These are phyloP conservation scores for Trametes maxima DNA, from an alignment of 768 basidiomycete species.

Conservation along the genomic window DNA sequence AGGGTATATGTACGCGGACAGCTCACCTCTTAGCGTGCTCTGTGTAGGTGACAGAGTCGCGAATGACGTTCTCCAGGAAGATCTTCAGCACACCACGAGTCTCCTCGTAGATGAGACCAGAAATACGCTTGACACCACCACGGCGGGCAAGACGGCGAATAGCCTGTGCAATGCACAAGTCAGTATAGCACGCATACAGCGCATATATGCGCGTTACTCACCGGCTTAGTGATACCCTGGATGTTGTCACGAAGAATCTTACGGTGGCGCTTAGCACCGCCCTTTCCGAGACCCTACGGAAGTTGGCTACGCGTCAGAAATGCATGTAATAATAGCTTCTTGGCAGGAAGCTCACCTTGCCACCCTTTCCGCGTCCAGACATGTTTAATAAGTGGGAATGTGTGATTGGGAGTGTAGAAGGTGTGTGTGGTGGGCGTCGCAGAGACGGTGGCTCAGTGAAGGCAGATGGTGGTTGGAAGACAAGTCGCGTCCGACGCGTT, in stretches of 20 bases:
- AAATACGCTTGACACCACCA: conserved; percentile 70
- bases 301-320: neutral
- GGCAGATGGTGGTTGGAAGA: conserved; percentile 19
- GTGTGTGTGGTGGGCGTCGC: conserved; percentile 12
- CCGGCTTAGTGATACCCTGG: conserved; percentile 75
- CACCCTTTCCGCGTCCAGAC: conserved; percentile 82
- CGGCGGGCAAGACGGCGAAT: conserved; percentile 59
- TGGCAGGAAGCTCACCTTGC: conserved; percentile 49
- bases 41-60: conserved; percentile 53
- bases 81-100: conserved; percentile 67
- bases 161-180: conserved; percentile 21
- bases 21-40: conserved; percentile 55
- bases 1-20: neutral
- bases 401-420: conserved; percentile 17
- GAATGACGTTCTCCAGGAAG: conserved; percentile 52
- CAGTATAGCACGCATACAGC: neutral
- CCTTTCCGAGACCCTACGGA: conserved; percentile 70
- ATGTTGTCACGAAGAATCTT: conserved; percentile 84
- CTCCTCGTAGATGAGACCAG: conserved; percentile 63
- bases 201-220: conserved; percentile 23
- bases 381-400: conserved; percentile 40
- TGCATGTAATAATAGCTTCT: neutral
- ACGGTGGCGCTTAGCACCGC: conserved; percentile 78
- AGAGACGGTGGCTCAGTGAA: conserved; percentile 18
- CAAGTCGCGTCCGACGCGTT: conserved; percentile 28